A percentile compares a stretch with the other conserved stretches of the same genome.
phyloP scores from a whole-genome alignment of 163 green algal genomes.

The Coccomyxa subellipsoidea region DNA sequence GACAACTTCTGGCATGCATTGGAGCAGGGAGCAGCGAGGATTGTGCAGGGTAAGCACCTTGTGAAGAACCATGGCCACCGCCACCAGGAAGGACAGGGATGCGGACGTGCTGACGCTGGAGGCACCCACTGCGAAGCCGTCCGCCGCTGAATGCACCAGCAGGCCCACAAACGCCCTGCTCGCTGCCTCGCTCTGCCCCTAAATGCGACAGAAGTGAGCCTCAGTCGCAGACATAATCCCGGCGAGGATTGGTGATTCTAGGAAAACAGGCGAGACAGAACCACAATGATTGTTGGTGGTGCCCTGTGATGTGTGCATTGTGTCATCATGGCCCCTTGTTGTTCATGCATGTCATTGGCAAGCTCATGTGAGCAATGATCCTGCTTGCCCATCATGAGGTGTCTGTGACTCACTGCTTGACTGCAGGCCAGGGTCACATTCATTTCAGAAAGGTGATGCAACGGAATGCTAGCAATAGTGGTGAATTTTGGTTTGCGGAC shows the following conservation, averaged over 20 bases:
- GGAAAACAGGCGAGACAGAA: too few species aligned
- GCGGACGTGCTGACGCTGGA: constrained; percentile 8
- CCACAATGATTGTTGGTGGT: too few species aligned
- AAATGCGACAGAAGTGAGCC: too few species aligned
- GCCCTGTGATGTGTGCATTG: too few species aligned
- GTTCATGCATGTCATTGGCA: too few species aligned
- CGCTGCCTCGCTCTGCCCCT: constrained; percentile 8
- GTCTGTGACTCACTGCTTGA: background rate
- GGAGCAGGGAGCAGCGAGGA: background rate
- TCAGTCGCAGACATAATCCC: too few species aligned
- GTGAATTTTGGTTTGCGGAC: background rate
- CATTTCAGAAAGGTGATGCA: background rate
- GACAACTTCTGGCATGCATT: background rate
- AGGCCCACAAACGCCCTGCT: constrained; percentile 23
- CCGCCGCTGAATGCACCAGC: constrained; percentile 19
- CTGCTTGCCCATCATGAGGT: constrained; percentile 5
- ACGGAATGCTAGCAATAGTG: background rate
- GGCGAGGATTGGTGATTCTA: too few species aligned
- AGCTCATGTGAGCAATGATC: too few species aligned
- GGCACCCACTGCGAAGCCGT: constrained; percentile 30
- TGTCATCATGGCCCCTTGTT: too few species aligned
- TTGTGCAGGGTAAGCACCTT: constrained; percentile 6
- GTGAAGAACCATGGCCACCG: constrained; percentile 31
- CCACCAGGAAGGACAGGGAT: constrained; percentile 11
- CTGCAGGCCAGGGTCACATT: too few species aligned